Evolutionary conservation across 2,329 filamentous ascomycete genomes (phyloP).

Genomic region (Nothophoma quercina): DNA sequence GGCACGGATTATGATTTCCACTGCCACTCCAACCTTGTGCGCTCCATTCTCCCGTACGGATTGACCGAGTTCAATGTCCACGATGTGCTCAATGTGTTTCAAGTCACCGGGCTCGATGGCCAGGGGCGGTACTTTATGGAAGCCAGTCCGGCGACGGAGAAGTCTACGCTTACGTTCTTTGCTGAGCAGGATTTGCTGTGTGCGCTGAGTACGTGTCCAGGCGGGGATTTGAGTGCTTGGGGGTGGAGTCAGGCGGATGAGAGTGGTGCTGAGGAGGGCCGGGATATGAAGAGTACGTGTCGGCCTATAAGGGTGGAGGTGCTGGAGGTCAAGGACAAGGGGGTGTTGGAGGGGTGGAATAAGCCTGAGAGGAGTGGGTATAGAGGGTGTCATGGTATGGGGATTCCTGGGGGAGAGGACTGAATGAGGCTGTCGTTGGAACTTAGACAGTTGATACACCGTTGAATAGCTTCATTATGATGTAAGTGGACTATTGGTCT

Average conservation of each 20-base stretch:
- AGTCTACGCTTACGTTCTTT: conserved; percentile 73
- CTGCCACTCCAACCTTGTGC: conserved; percentile 81
- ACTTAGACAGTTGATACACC: too few species aligned
- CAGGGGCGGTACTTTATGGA: conserved; percentile 63
- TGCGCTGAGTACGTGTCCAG: conserved; percentile 74
- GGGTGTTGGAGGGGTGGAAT: conserved; percentile 63
- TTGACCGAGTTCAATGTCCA: conserved; percentile 78
- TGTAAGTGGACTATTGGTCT: too few species aligned
- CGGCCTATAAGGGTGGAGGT: conserved; percentile 78
- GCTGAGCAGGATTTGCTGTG: conserved; percentile 79
- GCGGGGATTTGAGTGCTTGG: conserved; percentile 83
- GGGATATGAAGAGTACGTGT: conserved; percentile 66
- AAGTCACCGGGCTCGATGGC: conserved; percentile 79
- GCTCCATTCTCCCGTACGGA: conserved; percentile 73
- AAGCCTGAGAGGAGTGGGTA: conserved; percentile 68
- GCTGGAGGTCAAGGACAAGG: conserved; percentile 65
- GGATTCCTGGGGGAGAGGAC: conserved; percentile 54
- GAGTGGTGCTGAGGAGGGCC: conserved; percentile 59
- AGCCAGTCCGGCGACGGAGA: conserved; percentile 38
- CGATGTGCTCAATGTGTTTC: conserved; percentile 86
- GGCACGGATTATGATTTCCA: conserved; percentile 80
- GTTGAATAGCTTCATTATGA: too few species aligned
- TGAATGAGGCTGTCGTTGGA: neutral
- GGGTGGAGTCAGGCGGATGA: conserved; percentile 67
- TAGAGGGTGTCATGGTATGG: conserved; percentile 70